These are phyloP conservation scores for Magnolia officinalis DNA, from an alignment of 164 flowering plant species.

Conservation along the genomic window DNA sequence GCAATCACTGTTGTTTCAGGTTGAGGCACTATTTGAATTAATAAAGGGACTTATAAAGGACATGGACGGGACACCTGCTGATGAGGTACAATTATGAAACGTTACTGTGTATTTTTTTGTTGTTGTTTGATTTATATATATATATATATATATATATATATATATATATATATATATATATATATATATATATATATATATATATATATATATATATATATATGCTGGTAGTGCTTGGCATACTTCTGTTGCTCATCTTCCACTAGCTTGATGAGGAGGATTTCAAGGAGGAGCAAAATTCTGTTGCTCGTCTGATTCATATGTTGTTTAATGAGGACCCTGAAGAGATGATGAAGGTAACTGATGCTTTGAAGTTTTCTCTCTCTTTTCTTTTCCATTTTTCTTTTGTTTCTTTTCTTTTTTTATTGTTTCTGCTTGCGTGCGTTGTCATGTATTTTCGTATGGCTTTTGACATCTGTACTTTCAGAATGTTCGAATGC, in stretches of 20 bases:
- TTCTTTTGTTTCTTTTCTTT: not conserved
- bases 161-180: no score
- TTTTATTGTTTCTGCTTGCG: not conserved
- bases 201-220: no score
- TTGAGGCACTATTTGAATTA: constrained; percentile 89
- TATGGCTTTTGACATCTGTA: not conserved
- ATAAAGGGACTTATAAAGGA: constrained; percentile 89
- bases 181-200: no score
- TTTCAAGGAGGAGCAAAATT: constrained; percentile 94
- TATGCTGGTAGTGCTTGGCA: not conserved
- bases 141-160: no score
- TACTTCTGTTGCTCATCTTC: not conserved
- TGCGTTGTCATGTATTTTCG: not conserved
- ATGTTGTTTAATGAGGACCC: constrained; percentile 83
- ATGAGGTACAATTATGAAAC: constrained; percentile 51
- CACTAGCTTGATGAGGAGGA: constrained; percentile 82
- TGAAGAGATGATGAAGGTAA: constrained; percentile 94
- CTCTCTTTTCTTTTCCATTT: not conserved
- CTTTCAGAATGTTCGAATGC: not conserved
- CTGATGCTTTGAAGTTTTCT: not conserved
- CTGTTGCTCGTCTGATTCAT: constrained; percentile 93
- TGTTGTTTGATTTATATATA: not conserved
- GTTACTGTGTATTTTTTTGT: not conserved
- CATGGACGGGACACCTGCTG: constrained; percentile 56
- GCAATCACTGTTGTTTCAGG: constrained; percentile 38